Conservation (phyloP, 345 rosid species). For the Gossypium thurberi region DNA sequence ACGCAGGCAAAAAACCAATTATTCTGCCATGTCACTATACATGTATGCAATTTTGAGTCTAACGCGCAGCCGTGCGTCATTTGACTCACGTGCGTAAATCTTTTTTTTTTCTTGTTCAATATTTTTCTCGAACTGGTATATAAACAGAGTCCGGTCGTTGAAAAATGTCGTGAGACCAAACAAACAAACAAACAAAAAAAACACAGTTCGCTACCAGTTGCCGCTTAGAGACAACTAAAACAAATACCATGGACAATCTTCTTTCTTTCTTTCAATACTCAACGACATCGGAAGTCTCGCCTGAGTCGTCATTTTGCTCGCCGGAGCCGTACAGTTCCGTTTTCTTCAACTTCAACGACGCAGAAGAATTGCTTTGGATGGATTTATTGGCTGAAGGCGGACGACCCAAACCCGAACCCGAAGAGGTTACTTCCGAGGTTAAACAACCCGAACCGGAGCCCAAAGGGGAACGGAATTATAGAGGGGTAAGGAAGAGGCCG, state of each 20-base stretch:
- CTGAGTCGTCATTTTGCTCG: conserved; percentile 34
- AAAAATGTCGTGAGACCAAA: not conserved
- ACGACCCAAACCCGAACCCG: not conserved
- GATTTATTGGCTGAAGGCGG: conserved; percentile 26
- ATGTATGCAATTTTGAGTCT: conserved; percentile 11
- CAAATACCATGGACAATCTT: conserved; percentile 25
- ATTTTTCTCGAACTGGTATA: not conserved
- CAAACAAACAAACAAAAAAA: not conserved
- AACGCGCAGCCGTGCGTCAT: conserved; percentile 35
- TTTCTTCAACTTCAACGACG: conserved; percentile 29
- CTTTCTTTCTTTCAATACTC: conserved; percentile 17
- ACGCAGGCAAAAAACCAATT: not conserved
- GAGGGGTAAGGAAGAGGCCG: conserved; percentile 68
- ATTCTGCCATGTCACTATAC: not conserved
- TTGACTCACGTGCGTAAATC: conserved; percentile 26
- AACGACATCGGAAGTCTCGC: conserved; percentile 20
- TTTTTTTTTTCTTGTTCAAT: not conserved
- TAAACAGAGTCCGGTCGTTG: not conserved
- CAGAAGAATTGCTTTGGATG: conserved; percentile 37
- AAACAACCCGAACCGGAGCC: not conserved
- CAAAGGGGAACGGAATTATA: conserved; percentile 31
- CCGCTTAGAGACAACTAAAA: not conserved
- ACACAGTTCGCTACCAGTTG: not conserved
- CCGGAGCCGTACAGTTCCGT: conserved; percentile 33
- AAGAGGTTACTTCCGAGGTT: conserved; percentile 20